Percentiles rank a stretch among this genome's conserved stretches.
These are phyloP conservation scores for Ephemerocybe angulata DNA, from an alignment of 768 basidiomycete genomes.

Conservation along the genomic window DNA sequence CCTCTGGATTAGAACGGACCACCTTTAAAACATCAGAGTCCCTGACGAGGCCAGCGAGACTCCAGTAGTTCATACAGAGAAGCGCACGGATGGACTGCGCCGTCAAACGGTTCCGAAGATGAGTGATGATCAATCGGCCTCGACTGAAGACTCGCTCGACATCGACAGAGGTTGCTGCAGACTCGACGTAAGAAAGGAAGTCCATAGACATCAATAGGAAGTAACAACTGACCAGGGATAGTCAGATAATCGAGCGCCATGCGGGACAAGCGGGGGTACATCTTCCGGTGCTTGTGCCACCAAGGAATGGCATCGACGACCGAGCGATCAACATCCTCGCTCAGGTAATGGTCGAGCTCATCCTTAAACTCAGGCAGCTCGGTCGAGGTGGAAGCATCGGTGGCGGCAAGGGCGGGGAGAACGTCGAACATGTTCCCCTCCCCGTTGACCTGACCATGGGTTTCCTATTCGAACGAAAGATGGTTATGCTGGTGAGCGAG, in stretches of 20 bases:
- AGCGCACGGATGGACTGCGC: slow-evolving; percentile 21
- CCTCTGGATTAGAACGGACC: slow-evolving; percentile 5
- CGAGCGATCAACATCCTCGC: slow-evolving; percentile 17
- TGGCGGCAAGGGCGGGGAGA: slow-evolving; percentile 18
- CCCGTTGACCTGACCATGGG: background rate
- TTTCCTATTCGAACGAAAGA: too few species aligned
- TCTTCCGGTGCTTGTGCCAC: slow-evolving; percentile 20
- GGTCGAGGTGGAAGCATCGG: slow-evolving; percentile 3
- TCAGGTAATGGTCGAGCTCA: slow-evolving; percentile 28
- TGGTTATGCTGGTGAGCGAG: too few species aligned
- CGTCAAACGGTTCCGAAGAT: slow-evolving; percentile 23
- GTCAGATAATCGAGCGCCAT: slow-evolving; percentile 30
- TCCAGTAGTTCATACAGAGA: slow-evolving; percentile 34
- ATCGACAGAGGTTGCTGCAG: slow-evolving; percentile 25
- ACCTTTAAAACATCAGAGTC: slow-evolving; percentile 15
- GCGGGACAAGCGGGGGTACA: slow-evolving; percentile 23
- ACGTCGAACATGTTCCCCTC: slow-evolving; percentile 24
- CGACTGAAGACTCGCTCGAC: slow-evolving; percentile 26
- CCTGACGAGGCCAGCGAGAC: slow-evolving; percentile 21
- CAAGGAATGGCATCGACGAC: slow-evolving; percentile 21
- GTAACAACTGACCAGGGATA: slow-evolving; percentile 22
- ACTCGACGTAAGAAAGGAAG: slow-evolving; percentile 1
- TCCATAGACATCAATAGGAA: background rate
- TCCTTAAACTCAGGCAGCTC: slow-evolving; percentile 1
- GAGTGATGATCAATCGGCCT: slow-evolving; percentile 23